Evolutionary conservation across 495 filamentous ascomycete species (phyloP), one percentile per base, ranked within the genome.

Genomic region (Pyrenopolyporus hunteri): DNA sequence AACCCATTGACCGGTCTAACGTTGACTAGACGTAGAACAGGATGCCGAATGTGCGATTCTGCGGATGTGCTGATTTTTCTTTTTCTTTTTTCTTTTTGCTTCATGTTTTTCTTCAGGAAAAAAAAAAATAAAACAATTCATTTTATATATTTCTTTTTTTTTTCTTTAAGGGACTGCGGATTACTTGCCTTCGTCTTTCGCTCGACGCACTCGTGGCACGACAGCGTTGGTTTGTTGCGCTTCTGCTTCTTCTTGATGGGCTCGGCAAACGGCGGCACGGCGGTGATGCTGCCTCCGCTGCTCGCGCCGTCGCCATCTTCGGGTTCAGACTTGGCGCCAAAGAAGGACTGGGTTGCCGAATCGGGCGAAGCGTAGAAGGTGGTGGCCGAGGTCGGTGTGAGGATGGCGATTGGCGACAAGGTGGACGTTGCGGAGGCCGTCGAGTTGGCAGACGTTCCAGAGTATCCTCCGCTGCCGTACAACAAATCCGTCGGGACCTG

Each of bases 211-310:
- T 89, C 86, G 51, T 83, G 78, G 67, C 87, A 91, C 33, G 85
- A 88, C 33, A 91, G 65, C 1, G 87, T 91, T 3, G 87, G 87
- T 66, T 91, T 91, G 73, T 91, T 91, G 19, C 87, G 78, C 70
- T 87, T 89, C 71, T 89, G 87, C 71, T 85, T 88, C 72, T 87
- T 87, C 71, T 73, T 80, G 2, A 66, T 48, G 5, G 74, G 77
- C 35, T 76, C 78, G 16, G 68, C 54, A 31, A 45, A 59, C 1
- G 59, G 57, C 25, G 66, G 47, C 33, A 46, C 28, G 67, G 67
- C 17, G 72, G 74, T 31, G 65, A 73, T 35, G 71, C 67, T 37
- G 57, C 70, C 65, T 36, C 57, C 57, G 53, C 58, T 61, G 7
- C 59, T 63, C 22, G 48, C 29, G 46, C 62, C 66, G 43, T 62